These are phyloP conservation scores for Eustoma russellianum DNA, from an alignment of 257 asterid genomes.

Conservation along the genomic window DNA sequence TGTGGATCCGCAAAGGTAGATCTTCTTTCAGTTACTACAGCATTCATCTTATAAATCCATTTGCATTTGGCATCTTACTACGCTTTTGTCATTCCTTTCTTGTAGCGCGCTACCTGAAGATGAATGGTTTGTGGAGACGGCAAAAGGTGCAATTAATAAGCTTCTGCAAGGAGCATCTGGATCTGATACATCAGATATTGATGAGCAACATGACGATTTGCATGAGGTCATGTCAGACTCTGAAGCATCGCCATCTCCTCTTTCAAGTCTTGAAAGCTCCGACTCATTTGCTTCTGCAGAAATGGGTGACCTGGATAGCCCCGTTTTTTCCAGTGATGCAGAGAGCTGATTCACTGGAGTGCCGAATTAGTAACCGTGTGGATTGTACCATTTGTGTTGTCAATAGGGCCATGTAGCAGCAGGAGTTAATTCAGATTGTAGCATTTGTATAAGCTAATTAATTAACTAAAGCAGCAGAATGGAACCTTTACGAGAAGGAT, in stretches of 20 bases:
- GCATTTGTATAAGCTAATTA: too few relatives aligned
- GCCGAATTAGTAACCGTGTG: neutral
- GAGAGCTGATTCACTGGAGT: conserved; percentile 34
- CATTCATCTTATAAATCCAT: neutral
- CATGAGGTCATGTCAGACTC: conserved; percentile 58
- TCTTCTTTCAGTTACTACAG: neutral
- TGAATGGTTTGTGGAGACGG: conserved; percentile 96
- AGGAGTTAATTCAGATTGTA: too few relatives aligned
- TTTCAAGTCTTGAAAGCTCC: conserved; percentile 50
- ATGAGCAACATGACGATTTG: too few relatives aligned
- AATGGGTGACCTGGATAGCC: conserved; percentile 89
- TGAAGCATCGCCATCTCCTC: conserved; percentile 89
- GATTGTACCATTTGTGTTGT: too few relatives aligned
- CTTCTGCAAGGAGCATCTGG: conserved; percentile 80
- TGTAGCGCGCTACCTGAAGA: conserved; percentile 82
- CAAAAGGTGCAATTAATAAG: conserved; percentile 84
- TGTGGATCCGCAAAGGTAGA: conserved; percentile 77
- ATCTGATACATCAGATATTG: too few relatives aligned
- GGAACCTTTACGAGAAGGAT: too few relatives aligned
- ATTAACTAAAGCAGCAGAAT: too few relatives aligned
- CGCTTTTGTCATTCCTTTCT: conserved; percentile 4
- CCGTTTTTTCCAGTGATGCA: conserved; percentile 55
- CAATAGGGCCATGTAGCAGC: too few relatives aligned
- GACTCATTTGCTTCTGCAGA: conserved; percentile 91
- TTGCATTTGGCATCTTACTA: neutral